phyloP scores from a whole-genome alignment of 2,329 filamentous ascomycete species.

The Aspergillus jensenii region DNA sequence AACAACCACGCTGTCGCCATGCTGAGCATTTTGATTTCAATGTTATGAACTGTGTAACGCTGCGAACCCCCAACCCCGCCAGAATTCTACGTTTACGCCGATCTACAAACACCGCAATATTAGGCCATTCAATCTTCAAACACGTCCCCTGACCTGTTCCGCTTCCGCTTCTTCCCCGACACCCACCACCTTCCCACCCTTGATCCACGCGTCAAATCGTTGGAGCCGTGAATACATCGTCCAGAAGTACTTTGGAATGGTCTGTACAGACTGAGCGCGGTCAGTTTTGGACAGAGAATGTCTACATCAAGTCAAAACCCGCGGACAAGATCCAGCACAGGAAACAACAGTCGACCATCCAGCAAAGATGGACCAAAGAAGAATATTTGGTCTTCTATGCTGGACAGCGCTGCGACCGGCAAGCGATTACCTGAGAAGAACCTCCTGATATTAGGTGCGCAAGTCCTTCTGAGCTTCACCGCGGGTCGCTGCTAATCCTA shows the following conservation, averaged over 20 bases:
- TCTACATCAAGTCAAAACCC: constrained; percentile 38
- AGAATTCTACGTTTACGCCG: neutral
- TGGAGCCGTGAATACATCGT: neutral
- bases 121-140: neutral
- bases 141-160: constrained; percentile 33
- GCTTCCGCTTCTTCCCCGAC: constrained; percentile 22
- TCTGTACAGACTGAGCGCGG: constrained; percentile 34
- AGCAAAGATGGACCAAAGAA: constrained; percentile 70
- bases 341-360: constrained; percentile 40
- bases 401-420: constrained; percentile 85
- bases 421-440: constrained; percentile 92
- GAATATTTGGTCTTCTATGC: constrained; percentile 92
- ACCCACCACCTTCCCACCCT: constrained; percentile 13
- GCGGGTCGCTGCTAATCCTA: constrained; percentile 18
- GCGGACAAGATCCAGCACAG: constrained; percentile 30
- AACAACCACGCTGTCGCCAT: neutral
- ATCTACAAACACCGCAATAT: neutral
- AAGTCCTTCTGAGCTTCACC: constrained; percentile 6
- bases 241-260: constrained; percentile 29
- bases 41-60: constrained; percentile 1
- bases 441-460: constrained; percentile 75
- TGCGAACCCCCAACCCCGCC: neutral
- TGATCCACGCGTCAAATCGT: constrained; percentile 18
- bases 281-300: constrained; percentile 39
- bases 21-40: neutral